Evolutionary conservation across 2,329 filamentous ascomycete species (phyloP), one percentile per base, ranked within the genome.

Genomic region (Colletotrichum sp.): DNA sequence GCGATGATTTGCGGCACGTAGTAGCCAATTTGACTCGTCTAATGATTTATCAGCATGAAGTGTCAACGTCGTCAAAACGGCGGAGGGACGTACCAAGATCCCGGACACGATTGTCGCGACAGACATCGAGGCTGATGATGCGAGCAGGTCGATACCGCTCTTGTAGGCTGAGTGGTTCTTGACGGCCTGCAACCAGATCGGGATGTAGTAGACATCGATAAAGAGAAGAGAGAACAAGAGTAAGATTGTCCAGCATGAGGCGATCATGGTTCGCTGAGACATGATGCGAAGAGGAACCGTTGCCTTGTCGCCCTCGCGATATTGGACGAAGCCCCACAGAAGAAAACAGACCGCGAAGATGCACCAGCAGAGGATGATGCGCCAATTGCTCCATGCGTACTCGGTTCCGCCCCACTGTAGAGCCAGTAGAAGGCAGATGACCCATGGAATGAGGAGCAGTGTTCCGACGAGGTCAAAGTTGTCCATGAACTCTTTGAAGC

Each of bases 321-420:
- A 91, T 78, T 91, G 87, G 4, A 92, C 84, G 16, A 92, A 82
- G 16, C 91, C 83, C 77, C 86, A 88, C 72, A 90, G 81, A 55
- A 91, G 85, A 36, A 87, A 85, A 1, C 90, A 88, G 28, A 90
- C 84, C 78, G 91, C 86, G 74, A 90, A 82, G n/a, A 81, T 80
- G 4, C 87, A 86, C 28, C 90, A 89, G 13, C 85, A 60, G 9
- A 89, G 80, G 78, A 91, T 90, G 60, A 91, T 83, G 75, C 87
- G 84, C 63, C 83, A 80, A 34, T 90, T 65, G 16, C 87, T 64
- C 25, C 57, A 69, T 6, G 39, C 12, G 27, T 72, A 75, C 19
- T 34, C 30, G 8, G 28, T 36, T 19, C 55, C 69, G 13, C 63
- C 69, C 52, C 63, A 64, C 11, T 73, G 63, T 11, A 73, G 36